These are phyloP conservation scores for Danielia reshetovae DNA, from an alignment of 805 yeast genomes.

Conservation along the genomic window DNA sequence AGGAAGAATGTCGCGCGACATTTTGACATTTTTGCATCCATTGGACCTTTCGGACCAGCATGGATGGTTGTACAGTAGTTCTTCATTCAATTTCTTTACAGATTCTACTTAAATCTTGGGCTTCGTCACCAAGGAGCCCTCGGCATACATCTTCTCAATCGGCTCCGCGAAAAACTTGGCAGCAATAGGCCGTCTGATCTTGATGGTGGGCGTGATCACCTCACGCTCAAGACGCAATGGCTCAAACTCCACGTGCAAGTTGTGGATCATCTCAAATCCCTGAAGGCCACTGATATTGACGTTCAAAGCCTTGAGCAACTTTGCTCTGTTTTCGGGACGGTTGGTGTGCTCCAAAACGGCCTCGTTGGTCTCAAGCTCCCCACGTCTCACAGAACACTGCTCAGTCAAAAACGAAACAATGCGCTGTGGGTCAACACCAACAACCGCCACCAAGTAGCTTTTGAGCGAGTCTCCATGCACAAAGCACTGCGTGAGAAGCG, in stretches of 20 bases:
- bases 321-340: slow-evolving; percentile 11
- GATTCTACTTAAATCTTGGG: slow-evolving; percentile 8
- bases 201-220: slow-evolving; percentile 26
- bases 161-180: slow-evolving; percentile 38
- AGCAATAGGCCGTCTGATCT: slow-evolving; percentile 47
- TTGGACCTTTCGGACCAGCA: background rate
- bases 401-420: slow-evolving; percentile 14
- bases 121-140: slow-evolving; percentile 34
- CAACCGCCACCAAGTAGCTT: slow-evolving; percentile 13
- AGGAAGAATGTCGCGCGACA: slow-evolving; percentile 6
- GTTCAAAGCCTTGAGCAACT: slow-evolving; percentile 12
- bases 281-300: slow-evolving; percentile 10
- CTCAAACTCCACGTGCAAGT: slow-evolving; percentile 23
- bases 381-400: slow-evolving; percentile 9
- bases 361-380: slow-evolving; percentile 13
- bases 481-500: slow-evolving; percentile 14
- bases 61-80: background rate
- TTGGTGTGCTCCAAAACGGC: slow-evolving; percentile 15
- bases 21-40: background rate
- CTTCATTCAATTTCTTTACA: no score
- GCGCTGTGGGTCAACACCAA: slow-evolving; percentile 20
- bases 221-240: slow-evolving; percentile 24
- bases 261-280: slow-evolving; percentile 25
- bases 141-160: slow-evolving; percentile 43
- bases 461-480: slow-evolving; percentile 16